Base-by-base conservation (phyloP, 148 eudicot genomes). In the Camellia lanceoleosa region DNA sequence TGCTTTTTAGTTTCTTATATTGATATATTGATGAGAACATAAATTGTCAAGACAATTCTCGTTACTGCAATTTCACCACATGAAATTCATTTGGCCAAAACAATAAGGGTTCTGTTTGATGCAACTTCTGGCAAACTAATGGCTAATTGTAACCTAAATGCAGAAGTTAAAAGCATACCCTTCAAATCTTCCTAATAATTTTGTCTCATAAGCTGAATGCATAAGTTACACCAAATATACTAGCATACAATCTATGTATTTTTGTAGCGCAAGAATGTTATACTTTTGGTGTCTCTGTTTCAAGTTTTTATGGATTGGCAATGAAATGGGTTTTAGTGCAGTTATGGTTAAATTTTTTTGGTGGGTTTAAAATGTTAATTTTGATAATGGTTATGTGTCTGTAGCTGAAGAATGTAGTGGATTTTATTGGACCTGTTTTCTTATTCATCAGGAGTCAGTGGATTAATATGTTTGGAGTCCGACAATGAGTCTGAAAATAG, bases 391-490 rank as follows among this genome's bases (percentile, higher is more conserved):
- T 0, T 18, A 5, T 60, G 55, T 75, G 54, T 61, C 61, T 75
- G 23, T 63, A 62, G 58, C 69, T 76, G 56, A 63, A 64, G 14
- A 65, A 66, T 52, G 71, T 43, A 42, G 18, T 42, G 47, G 78
- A 41, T 59, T 74, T 23, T 7, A 52, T 52, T 66, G 62, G 30
- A 30, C 72, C 54, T 51, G 10, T 62, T 70, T 71, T 71, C 71
- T 60, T 46, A 41, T 54, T 73, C 41, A 5, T 38, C 82, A 91
- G 95, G 82, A 51, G 78, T 78, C 74, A 38, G 78, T 75, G 90
- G 86, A 79, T 84, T 87, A 77, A 90, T 94, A 82, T 80, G 81
- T 78, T 85, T 94, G 91, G 92, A 84, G 68, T 91, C 98, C 73
- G 95, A 95, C 78, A 83, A 84, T 64, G 93, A 90, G 52, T 82